Evolutionary conservation across 805 yeast species (phyloP).

Genomic region (Candida dendrica): DNA sequence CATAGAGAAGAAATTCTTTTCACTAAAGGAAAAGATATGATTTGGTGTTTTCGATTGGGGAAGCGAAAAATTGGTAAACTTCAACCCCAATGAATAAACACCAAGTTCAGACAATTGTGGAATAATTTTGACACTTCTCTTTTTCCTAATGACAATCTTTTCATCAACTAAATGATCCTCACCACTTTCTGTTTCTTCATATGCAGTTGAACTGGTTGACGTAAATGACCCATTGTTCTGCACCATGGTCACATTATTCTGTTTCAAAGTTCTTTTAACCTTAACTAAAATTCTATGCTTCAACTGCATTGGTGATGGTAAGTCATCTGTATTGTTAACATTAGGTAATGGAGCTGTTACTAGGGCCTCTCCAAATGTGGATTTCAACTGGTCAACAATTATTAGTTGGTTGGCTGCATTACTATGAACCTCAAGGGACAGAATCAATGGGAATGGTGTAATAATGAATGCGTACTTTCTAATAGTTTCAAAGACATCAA

Average conservation of each 20-base stretch:
- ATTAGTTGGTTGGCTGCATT: constrained; percentile 56
- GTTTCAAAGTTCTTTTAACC: constrained; percentile 49
- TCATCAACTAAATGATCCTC: constrained; percentile 22
- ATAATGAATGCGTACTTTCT: constrained; percentile 84
- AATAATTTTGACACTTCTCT: constrained; percentile 20
- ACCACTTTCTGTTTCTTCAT: constrained; percentile 34
- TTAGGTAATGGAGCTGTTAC: constrained; percentile 20
- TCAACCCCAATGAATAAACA: constrained; percentile 57
- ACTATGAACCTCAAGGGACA: constrained; percentile 85
- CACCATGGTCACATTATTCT: constrained; percentile 14
- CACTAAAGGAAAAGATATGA: constrained; percentile 85
- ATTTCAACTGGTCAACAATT: constrained; percentile 45
- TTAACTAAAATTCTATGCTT: constrained; percentile 70
- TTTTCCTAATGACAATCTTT: background rate
- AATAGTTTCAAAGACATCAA: constrained; percentile 64
- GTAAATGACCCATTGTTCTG: constrained; percentile 8
- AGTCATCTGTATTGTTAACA: constrained; percentile 13
- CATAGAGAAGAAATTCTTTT: constrained; percentile 58
- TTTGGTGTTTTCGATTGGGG: constrained; percentile 77
- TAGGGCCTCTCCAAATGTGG: constrained; percentile 53
- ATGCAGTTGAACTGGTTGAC: constrained; percentile 21
- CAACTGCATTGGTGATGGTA: constrained; percentile 72
- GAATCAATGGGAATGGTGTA: constrained; percentile 76
- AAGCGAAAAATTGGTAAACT: constrained; percentile 73
- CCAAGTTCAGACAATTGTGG: constrained; percentile 54